Evolutionary conservation across 129 eudicot species (phyloP), one percentile per base, ranked within the genome.

Genomic region (Dittrichia graveolens): DNA sequence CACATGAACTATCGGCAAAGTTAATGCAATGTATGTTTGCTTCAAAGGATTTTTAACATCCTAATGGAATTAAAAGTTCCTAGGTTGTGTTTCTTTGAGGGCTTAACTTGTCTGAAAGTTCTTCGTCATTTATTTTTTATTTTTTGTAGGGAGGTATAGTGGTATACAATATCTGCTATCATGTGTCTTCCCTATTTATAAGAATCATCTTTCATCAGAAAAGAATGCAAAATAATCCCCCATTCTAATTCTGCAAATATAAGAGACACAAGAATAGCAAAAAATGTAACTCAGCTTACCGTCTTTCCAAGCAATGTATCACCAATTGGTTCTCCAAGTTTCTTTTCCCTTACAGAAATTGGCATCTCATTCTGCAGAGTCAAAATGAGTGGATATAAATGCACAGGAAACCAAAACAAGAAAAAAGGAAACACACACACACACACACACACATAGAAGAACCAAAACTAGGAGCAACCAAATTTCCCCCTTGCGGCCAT

Each of bases 261-360:
- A 24, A 44, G 57, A 42, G 56, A 60, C 12, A 50, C 43, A 4
- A 60, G 34, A 54, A 31, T 35, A 31, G 69, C 16, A 4, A 14
- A 41, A 50, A 41, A 40, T 43, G 31, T 24, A 3, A 56, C 2
- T 19, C 45, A 78, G 14, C 86, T 85, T 77, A 91, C 97, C 18
- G 89, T 90, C 75, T 94, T 94, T 39, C 99, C 97, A 7, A 80
- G 69, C 66, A 94, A 75, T 45, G 89, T 84, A 72, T 83, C 94
- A 38, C 97, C 97, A 47, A 48, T 11, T 41, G 99, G 99, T 49
- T 86, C 94, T 62, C 99, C 97, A 69, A 90, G 83, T 61, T 71
- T 84, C 60, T 78, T 88, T 61, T 79, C 70, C 78, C 75, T 90
- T 34, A 94, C 89, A 16, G 99, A 76, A 75, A 73, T 74, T 72